Conservation (phyloP, 2,329 filamentous ascomycete species). For the Colletotrichum liaoningense region DNA sequence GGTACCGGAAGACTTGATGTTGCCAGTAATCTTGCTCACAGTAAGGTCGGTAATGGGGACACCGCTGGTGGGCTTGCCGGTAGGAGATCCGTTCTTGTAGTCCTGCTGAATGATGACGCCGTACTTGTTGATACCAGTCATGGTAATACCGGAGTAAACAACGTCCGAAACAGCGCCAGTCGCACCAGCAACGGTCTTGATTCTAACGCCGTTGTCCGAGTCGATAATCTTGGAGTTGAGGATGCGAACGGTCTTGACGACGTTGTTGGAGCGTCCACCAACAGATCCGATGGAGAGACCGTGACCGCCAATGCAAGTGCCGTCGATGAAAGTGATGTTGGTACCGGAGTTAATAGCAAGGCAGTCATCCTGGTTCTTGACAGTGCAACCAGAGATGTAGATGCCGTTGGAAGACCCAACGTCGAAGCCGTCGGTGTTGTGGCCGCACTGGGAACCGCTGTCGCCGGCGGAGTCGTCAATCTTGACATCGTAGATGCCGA, state of each 20-base stretch:
- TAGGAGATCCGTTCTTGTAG: constrained; percentile 59
- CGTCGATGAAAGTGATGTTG: constrained; percentile 57
- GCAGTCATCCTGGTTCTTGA: constrained; percentile 73
- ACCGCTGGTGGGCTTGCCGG: constrained; percentile 57
- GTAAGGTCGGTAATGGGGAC: constrained; percentile 64
- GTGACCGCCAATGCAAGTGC: constrained; percentile 57
- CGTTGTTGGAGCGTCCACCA: constrained; percentile 62
- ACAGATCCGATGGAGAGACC: constrained; percentile 56
- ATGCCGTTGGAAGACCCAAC: constrained; percentile 61
- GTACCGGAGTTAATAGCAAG: constrained; percentile 66
- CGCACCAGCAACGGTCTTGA: constrained; percentile 61
- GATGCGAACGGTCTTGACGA: constrained; percentile 62
- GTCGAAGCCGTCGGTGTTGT: constrained; percentile 71
- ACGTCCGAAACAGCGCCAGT: constrained; percentile 57
- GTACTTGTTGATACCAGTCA: constrained; percentile 54
- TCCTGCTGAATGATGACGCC: constrained; percentile 54
- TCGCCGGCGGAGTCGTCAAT: not conserved
- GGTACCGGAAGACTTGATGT: constrained; percentile 50
- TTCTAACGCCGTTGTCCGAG: constrained; percentile 63
- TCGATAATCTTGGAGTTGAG: constrained; percentile 59
- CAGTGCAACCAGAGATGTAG: constrained; percentile 61
- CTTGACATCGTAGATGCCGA: not conserved
- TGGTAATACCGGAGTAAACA: constrained; percentile 56
- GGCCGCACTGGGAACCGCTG: not conserved
- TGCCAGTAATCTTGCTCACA: constrained; percentile 55